These are phyloP conservation scores for Adansonia grandidieri DNA, from an alignment of 441 rosid species.

Conservation along the genomic window DNA sequence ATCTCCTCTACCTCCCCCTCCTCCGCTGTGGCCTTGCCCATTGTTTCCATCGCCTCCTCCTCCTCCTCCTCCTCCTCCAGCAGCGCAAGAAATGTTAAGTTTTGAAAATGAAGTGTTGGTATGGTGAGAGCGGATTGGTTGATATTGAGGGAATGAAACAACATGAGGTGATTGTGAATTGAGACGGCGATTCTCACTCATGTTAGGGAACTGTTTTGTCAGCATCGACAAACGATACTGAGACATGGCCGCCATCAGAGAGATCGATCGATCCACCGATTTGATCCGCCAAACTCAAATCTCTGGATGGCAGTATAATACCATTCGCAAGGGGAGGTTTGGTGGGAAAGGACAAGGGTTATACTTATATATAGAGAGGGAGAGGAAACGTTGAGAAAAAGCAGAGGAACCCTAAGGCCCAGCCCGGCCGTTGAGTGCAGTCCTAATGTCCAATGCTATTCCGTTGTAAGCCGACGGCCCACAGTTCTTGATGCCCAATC, in stretches of 20 bases:
- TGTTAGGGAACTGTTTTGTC: conserved; percentile 32
- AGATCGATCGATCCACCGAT: background rate
- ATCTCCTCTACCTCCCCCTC: conserved; percentile 43
- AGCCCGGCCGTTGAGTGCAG: too few relatives aligned
- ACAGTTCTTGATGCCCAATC: too few relatives aligned
- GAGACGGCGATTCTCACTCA: conserved; percentile 28
- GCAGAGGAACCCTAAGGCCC: too few relatives aligned
- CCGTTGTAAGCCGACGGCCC: too few relatives aligned
- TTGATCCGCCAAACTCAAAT: background rate
- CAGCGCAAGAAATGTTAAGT: conserved; percentile 25
- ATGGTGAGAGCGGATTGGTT: conserved; percentile 43
- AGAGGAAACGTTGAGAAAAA: too few relatives aligned
- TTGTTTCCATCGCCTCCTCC: conserved; percentile 37
- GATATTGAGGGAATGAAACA: conserved; percentile 43
- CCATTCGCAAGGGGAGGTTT: background rate
- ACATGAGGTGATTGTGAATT: conserved; percentile 23
- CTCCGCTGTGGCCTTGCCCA: conserved; percentile 39
- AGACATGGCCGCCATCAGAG: conserved; percentile 48
- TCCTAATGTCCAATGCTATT: too few relatives aligned
- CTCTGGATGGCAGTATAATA: background rate
- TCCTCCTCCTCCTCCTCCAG: conserved; percentile 36
- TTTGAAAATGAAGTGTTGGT: conserved; percentile 26
- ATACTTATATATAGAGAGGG: too few relatives aligned
- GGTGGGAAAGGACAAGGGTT: too few relatives aligned
- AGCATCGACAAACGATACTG: conserved; percentile 44